These are phyloP conservation scores for Pseudogymnoascus sp. DNA, from an alignment of 2,329 filamentous ascomycete genomes.

Conservation along the genomic window DNA sequence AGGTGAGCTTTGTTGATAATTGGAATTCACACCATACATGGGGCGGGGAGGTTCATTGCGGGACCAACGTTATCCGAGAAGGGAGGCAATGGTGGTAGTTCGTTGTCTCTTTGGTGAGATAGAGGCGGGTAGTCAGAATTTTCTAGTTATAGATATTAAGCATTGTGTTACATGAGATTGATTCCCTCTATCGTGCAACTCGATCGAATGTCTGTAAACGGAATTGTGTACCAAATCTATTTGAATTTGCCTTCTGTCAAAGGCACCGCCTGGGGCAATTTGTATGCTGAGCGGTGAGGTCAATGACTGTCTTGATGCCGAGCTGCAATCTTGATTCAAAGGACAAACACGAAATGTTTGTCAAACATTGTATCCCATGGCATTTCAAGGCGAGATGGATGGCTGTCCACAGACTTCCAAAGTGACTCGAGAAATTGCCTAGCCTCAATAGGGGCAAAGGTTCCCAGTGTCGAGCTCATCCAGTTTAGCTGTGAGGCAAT, in stretches of 20 bases:
- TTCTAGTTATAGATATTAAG: background rate
- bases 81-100: background rate
- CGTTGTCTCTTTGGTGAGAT: background rate
- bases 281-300: background rate
- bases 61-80: slow-evolving; percentile 14
- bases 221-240: background rate
- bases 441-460: background rate
- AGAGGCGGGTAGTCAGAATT: background rate
- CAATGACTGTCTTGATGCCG: background rate
- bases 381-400: no score
- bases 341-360: background rate
- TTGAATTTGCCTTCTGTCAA: background rate
- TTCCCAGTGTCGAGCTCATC: background rate
- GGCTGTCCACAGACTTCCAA: background rate
- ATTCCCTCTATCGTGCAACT: background rate
- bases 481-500: background rate
- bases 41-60: slow-evolving; percentile 22
- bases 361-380: background rate
- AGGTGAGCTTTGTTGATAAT: slow-evolving; percentile 19
- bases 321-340: background rate
- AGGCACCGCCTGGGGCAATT: background rate
- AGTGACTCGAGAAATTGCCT: background rate
- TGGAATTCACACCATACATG: slow-evolving; percentile 20
- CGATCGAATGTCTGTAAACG: background rate
- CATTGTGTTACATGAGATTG: background rate